Evolutionary conservation across 129 eudicot species (phyloP).

Genomic region (Flaveria bidentis): DNA sequence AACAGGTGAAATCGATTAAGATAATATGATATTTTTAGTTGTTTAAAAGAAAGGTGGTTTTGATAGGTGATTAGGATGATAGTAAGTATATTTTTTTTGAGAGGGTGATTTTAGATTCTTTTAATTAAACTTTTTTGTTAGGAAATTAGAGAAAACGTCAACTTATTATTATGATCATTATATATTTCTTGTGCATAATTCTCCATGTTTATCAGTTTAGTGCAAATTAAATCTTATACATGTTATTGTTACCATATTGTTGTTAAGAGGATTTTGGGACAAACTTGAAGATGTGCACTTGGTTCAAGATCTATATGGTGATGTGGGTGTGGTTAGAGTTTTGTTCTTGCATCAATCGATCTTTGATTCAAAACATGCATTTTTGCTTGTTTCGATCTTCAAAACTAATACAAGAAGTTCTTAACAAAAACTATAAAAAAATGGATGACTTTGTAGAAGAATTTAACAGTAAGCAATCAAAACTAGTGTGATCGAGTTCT

Average conservation of each 20-base stretch:
- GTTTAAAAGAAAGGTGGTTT: background rate
- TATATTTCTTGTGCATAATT: background rate
- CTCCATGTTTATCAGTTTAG: background rate
- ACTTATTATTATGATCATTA: background rate
- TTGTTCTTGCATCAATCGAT: no score
- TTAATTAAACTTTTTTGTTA: background rate
- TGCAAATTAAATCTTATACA: background rate
- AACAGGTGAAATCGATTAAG: no score
- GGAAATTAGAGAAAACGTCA: background rate
- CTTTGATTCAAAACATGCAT: no score
- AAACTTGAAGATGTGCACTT: background rate
- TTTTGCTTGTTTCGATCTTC: no score
- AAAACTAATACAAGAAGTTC: no score
- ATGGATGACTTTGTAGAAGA: no score
- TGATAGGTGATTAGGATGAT: background rate
- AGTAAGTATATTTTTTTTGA: background rate
- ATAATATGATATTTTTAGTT: no score
- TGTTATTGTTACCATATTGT: background rate
- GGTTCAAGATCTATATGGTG: background rate
- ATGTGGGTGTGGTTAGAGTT: background rate
- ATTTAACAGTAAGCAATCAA: no score
- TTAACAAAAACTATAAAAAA: no score
- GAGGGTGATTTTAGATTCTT: conserved; percentile 1
- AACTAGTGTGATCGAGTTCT: no score
- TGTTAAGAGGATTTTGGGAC: background rate